A percentile compares a stretch with the other conserved stretches of the same genome.
Evolutionary conservation across 1,284 basidiomycete species (phyloP).

Genomic region (Hymenochaete sp.): DNA sequence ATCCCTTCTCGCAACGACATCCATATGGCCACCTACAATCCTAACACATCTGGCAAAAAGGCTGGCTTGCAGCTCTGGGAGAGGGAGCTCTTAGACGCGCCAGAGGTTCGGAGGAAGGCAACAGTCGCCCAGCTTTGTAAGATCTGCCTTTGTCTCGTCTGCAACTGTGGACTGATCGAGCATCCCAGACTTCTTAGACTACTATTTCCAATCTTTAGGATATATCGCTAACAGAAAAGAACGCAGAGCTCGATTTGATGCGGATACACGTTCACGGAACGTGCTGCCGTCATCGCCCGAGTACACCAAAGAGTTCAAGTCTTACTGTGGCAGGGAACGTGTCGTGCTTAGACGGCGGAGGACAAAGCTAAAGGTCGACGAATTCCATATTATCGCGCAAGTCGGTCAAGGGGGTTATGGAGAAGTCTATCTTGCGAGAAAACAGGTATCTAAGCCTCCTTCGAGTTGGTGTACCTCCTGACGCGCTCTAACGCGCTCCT

Average conservation of each 20-base stretch:
- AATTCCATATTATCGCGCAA: slow-evolving; percentile 94
- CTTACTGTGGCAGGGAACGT: slow-evolving; percentile 87
- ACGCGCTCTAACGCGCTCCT: not conserved
- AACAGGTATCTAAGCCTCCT: slow-evolving; percentile 35
- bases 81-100: slow-evolving; percentile 68
- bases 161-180: slow-evolving; percentile 3
- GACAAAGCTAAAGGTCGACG: slow-evolving; percentile 80
- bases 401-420: slow-evolving; percentile 97
- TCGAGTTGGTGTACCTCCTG: not conserved
- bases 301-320: slow-evolving; percentile 76
- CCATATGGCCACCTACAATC: no score
- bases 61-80: slow-evolving; percentile 69
- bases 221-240: slow-evolving; percentile 82
- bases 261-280: slow-evolving; percentile 66
- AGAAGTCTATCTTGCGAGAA: slow-evolving; percentile 88
- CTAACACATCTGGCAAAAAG: not conserved
- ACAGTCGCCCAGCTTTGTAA: slow-evolving; percentile 92
- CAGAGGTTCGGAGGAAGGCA: slow-evolving; percentile 86
- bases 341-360: slow-evolving; percentile 82
- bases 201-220: slow-evolving; percentile 87
- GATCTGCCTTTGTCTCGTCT: slow-evolving; percentile 25
- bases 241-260: slow-evolving; percentile 71
- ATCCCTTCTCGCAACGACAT: not conserved
- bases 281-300: slow-evolving; percentile 47
- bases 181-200: slow-evolving; percentile 78